A percentile compares a stretch with the other conserved stretches of the same genome.
Evolutionary conservation across 1,139 yeast species (phyloP).

Genomic region (Hyphopichia burtonii): DNA sequence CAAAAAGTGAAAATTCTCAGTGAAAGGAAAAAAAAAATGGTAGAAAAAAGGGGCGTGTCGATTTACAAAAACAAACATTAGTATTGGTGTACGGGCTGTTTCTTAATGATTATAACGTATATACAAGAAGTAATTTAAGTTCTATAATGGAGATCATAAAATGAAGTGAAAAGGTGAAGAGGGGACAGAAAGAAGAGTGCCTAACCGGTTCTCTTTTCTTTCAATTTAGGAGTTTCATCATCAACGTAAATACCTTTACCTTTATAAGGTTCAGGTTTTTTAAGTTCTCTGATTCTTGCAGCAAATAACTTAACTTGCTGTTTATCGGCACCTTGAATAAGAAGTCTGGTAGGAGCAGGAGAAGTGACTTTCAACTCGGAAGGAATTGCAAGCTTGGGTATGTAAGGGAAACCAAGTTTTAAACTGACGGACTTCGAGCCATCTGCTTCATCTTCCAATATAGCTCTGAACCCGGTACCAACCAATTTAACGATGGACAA

Average conservation of each 20-base stretch:
- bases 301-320: constrained; percentile 89
- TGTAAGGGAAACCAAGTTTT: constrained; percentile 70
- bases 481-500: constrained; percentile 83
- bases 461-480: constrained; percentile 96
- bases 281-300: constrained; percentile 78
- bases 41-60: neutral
- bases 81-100: too few species aligned
- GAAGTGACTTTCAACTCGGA: constrained; percentile 68
- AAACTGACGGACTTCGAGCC: constrained; percentile 65
- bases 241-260: constrained; percentile 96
- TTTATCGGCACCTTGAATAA: constrained; percentile 84
- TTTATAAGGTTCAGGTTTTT: constrained; percentile 97
- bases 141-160: too few species aligned
- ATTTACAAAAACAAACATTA: neutral
- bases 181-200: neutral
- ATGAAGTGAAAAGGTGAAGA: too few species aligned
- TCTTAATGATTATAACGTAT: too few species aligned
- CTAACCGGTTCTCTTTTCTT: constrained; percentile 89
- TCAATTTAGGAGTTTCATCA: constrained; percentile 84
- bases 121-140: neutral
- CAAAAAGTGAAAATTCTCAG: neutral
- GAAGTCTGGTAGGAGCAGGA: constrained; percentile 85
- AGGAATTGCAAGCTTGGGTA: constrained; percentile 78
- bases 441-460: constrained; percentile 48
- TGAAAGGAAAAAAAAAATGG: neutral